phyloP scores from a whole-genome alignment of 2,329 filamentous ascomycete genomes.

The Lasiodiplodia sp. region DNA sequence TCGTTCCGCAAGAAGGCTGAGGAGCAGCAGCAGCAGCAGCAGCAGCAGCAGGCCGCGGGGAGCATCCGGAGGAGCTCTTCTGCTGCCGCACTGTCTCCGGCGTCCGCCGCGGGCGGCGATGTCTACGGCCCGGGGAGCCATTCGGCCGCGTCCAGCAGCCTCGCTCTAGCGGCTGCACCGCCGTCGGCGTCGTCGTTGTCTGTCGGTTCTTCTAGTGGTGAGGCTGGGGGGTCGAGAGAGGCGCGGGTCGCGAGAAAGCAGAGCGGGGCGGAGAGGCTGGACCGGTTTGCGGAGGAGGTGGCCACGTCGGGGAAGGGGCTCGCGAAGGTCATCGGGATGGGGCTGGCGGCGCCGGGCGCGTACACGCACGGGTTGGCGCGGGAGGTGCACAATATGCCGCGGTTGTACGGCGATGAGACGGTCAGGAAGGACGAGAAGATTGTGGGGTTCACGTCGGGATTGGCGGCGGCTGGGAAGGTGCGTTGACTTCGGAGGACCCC shows the following conservation, averaged over 20 bases:
- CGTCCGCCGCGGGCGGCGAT: background rate
- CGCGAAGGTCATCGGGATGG: slow-evolving; percentile 72
- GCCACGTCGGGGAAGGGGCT: slow-evolving; percentile 68
- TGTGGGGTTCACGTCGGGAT: slow-evolving; percentile 75
- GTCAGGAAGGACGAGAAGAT: slow-evolving; percentile 81
- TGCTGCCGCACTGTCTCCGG: too few species aligned
- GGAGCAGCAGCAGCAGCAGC: background rate
- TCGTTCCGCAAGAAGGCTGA: background rate
- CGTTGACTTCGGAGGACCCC: background rate
- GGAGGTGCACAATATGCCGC: slow-evolving; percentile 87
- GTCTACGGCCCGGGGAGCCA: background rate
- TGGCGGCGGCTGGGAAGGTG: slow-evolving; percentile 76
- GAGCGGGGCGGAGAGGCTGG: background rate
- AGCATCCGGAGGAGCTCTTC: too few species aligned
- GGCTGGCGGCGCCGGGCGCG: slow-evolving; percentile 82
- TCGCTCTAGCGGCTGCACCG: too few species aligned
- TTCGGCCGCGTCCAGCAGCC: background rate
- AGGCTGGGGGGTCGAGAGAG: background rate
- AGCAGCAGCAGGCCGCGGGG: background rate
- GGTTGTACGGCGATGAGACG: slow-evolving; percentile 78
- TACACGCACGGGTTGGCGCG: slow-evolving; percentile 82
- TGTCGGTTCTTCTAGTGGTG: background rate
- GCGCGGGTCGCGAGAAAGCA: background rate
- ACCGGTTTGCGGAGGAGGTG: background rate
- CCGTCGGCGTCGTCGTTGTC: background rate